Percentiles rank a stretch among this genome's conserved stretches.
Conservation (phyloP, 2,329 filamentous ascomycete species). For the Aspergillus ochraceoroseus region DNA sequence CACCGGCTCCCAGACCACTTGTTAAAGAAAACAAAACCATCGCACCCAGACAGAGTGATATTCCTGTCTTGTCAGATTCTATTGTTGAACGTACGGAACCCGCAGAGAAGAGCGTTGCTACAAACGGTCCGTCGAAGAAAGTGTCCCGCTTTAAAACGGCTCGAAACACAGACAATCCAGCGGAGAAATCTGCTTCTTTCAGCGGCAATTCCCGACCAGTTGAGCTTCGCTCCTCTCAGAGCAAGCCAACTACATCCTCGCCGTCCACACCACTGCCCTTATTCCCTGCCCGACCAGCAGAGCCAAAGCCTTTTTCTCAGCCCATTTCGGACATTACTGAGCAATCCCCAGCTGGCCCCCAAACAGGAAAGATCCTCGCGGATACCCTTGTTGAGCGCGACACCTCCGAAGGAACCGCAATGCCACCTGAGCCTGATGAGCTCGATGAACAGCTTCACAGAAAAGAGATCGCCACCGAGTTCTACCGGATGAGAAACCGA, state of each 20-base stretch:
- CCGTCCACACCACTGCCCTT: constrained; percentile 28
- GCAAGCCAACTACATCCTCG: constrained; percentile 22
- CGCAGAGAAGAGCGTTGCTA: constrained; percentile 17
- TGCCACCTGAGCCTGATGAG: constrained; percentile 54
- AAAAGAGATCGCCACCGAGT: constrained; percentile 74
- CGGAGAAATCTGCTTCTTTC: constrained; percentile 9
- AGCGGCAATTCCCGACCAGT: constrained; percentile 20
- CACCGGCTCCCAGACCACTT: constrained; percentile 42
- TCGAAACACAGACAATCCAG: constrained; percentile 21
- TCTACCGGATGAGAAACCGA: constrained; percentile 74
- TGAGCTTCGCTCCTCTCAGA: constrained; percentile 21
- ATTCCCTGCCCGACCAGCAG: constrained; percentile 37
- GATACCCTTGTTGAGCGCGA: constrained; percentile 54
- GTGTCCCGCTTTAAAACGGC: constrained; percentile 44
- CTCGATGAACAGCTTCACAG: constrained; percentile 68
- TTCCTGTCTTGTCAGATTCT: constrained; percentile 39
- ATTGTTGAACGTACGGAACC: constrained; percentile 42
- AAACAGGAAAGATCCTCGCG: constrained; percentile 53
- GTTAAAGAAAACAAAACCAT: constrained; percentile 26
- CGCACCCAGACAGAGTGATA: constrained; percentile 27
- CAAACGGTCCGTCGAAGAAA: constrained; percentile 34
- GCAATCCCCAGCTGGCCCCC: constrained; percentile 30
- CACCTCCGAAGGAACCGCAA: constrained; percentile 28
- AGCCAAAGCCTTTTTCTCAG: constrained; percentile 39
- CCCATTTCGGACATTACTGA: constrained; percentile 29